Base-by-base conservation (phyloP, 768 basidiomycete species). In the Panaeolus papilionaceus region DNA sequence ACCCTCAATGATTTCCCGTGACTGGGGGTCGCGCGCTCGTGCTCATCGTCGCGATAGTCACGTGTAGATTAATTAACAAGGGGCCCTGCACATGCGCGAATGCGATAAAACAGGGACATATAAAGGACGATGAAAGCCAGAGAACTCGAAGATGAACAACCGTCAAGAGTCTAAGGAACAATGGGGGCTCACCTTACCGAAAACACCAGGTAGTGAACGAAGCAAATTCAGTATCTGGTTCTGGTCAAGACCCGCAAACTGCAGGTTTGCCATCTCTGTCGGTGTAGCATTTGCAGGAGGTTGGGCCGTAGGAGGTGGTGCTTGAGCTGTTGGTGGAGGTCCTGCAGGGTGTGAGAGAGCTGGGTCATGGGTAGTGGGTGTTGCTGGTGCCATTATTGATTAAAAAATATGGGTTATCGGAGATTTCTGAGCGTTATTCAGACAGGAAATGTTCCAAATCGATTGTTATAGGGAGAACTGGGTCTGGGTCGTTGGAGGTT, bases 221-320 rank as follows among this genome's bases (percentile, higher is more conserved):
- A 92, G 77, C 38, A 92, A 76, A 62, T 78, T 84, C 77, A 88
- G 81, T 64, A 92, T 81, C 76, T 91, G 90, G 38, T 81, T 80
- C 23, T 84, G 80, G 73, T 88, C 86, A 61, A 90, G 77, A 10
- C 78, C 76, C 5, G 69, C 71, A 62, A 78, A 70, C 39, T 73
- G 76, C 62, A 79, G 64, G 66, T 69, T 70, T 12, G 72, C 42
- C 44, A 80, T 42, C 44, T 80, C 78, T 39, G 73, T 54, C 10
- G 71, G 67, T 37, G 72, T 64, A 38, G 80, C 45, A 54, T 75
- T 75, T 62, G 71, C 38, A 26, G 78, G 62, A 40, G 79, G 40
- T 16, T 74, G 76, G 7, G 68, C 69, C 38, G 72, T 73, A 12
- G 73, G 67, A 37, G 76, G 79, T 38, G 77, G 69, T 63, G 76